Evolutionary conservation across 1,284 basidiomycete species (phyloP).

Genomic region (Fomitiporia mediterranea): DNA sequence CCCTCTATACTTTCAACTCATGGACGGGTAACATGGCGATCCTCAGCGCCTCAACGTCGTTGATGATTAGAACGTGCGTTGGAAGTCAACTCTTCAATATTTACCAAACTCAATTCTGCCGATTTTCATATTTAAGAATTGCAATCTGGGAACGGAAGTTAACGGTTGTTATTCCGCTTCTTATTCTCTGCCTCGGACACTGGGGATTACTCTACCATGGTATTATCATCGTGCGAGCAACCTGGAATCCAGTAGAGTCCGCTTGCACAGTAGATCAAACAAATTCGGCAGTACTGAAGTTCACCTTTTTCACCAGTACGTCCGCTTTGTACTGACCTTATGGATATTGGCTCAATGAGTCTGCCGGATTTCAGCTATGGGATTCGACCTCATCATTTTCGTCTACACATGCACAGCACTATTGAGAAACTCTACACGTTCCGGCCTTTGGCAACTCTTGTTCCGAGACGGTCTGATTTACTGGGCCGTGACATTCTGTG

Average conservation of each 20-base stretch:
- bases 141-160: conserved; percentile 63
- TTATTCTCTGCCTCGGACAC: conserved; percentile 52
- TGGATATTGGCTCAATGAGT: neutral
- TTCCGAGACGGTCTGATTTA: conserved; percentile 68
- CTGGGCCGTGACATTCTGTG: conserved; percentile 58
- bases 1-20: conserved; percentile 45
- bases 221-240: conserved; percentile 59
- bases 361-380: conserved; percentile 46
- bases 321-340: conserved; percentile 18
- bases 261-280: conserved; percentile 50
- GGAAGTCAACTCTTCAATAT: neutral
- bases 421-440: conserved; percentile 43
- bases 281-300: conserved; percentile 51
- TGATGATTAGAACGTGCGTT: conserved; percentile 65
- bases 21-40: conserved; percentile 63
- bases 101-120: neutral
- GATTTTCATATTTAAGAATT: conserved; percentile 37
- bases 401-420: conserved; percentile 49
- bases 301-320: conserved; percentile 66
- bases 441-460: conserved; percentile 57
- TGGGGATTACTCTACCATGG: conserved; percentile 64
- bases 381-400: conserved; percentile 58
- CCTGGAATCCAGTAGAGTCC: conserved; percentile 39
- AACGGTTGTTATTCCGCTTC: conserved; percentile 45
- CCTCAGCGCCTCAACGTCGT: conserved; percentile 56